Base-by-base conservation (phyloP, 1,139 yeast genomes). In the Yamadazyma atmosphaerica region DNA sequence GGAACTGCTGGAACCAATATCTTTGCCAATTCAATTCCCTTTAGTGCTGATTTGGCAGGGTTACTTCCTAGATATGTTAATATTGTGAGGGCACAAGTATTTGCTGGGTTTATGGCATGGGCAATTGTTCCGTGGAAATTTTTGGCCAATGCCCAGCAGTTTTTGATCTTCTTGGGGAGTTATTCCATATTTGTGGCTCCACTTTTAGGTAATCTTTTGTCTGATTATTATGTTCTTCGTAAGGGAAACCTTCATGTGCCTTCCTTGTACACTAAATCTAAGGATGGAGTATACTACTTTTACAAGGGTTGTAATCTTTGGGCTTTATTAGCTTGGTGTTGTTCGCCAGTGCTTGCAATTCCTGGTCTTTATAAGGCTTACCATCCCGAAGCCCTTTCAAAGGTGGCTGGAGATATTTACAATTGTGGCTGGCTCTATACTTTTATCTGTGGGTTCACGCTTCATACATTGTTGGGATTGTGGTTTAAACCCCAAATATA, bases 1-100 rank as follows among this genome's bases (percentile, higher is more conserved):
- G 50, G 49, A 5, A 46, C 51, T n/a, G 49, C 50, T 29, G 50
- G 50, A 18, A 47, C 51, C 6, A 47, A 47, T 36, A 46, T 46
- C 23, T 47, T 47, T 39, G 51, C 51, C n/a, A 47, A 47, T 33
- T 44, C 50, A 2, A 43, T 47, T 37, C 51, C 51, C 14, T 45
- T 47, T 36, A 49, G 50, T 13, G 44, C 46, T 33, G 51, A 47
- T 34, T 42, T 47, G 31, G 39, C 51, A 2, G 50, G 50, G 11
- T 39, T 47, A 23, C 26, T 45, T 3, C 51, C 51, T n/a, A 47
- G 37, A 35, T 47, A 47, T 25, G 43, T 47, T 31, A 47, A 42
- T n/a, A 47, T 47, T 28, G 39, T 47, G 16, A 35, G 51, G 29
- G 50, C 49, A 10, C 51, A 47, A 35, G 38, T 47, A 16, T 34